These are phyloP conservation scores for Vitis cinerea DNA, from an alignment of 164 flowering plant genomes.

Conservation along the genomic window DNA sequence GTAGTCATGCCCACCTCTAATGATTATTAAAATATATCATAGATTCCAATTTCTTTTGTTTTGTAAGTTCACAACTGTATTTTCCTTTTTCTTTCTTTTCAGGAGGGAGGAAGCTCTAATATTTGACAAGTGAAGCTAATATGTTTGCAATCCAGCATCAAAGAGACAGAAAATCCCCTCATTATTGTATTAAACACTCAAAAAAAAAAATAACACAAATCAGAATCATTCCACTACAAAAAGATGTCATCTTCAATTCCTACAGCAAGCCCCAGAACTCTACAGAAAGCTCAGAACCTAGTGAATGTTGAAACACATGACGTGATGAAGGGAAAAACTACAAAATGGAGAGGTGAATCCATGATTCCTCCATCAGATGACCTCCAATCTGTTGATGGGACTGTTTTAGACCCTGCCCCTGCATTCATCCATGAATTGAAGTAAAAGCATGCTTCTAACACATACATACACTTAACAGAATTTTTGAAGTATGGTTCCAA, in stretches of 20 bases:
- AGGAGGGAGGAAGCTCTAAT: no score
- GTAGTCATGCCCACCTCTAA: no score
- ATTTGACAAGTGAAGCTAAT: no score
- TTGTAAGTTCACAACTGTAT: no score
- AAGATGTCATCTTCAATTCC: not conserved
- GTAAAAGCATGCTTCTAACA: not conserved
- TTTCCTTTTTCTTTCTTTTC: no score
- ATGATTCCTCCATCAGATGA: conserved; percentile 24
- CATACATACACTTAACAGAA: no score
- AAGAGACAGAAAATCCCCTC: no score
- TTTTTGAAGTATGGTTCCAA: no score
- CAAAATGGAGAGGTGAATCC: conserved; percentile 17
- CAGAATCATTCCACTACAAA: not conserved
- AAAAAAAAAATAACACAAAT: not conserved
- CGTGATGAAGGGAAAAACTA: conserved; percentile 19
- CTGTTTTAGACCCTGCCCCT: conserved; percentile 35
- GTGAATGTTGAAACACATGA: conserved; percentile 19
- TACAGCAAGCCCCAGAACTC: not conserved
- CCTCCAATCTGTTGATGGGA: conserved; percentile 17
- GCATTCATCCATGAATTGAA: conserved; percentile 9
- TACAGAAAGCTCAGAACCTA: conserved; percentile 13
- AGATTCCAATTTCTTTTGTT: no score
- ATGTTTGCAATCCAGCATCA: no score
- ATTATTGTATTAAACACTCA: no score
- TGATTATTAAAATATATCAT: no score